Base-by-base conservation (phyloP, 1,284 basidiomycete species). In the Pisolithus thermaeus region DNA sequence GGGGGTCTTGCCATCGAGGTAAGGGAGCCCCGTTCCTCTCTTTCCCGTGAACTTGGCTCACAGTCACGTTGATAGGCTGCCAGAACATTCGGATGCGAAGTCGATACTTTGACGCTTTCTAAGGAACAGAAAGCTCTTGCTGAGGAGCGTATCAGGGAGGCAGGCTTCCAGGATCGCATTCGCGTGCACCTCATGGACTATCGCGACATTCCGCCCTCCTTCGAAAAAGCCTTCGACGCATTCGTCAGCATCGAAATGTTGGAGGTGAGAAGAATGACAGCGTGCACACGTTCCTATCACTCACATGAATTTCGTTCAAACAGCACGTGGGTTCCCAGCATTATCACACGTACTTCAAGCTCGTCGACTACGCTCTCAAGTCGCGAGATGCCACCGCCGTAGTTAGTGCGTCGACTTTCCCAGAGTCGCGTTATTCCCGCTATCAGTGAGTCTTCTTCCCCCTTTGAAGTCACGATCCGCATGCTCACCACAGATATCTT, bases 191-290 rank as follows among this genome's bases (percentile, higher is more conserved):
- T 95, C 40, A 77, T 92, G 71, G 92, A 96, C 68, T 96, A 95
- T 67, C 80, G 83, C 42, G 85, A 90, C 57, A 80, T 91, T 39
- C 90, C 90, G 7, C 69, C 79, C 8, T 77, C 82, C 45, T 92
- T 86, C 63, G 81, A 86, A 66, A 81, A 87, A 56, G 76, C 82
- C 2, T 94, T 95, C 56, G 92, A 96, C 65, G 85, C 91, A 3
- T 90, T 95, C 58, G 74, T 95, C 46, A 91, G 88, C 61, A 84
- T 94, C 56, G 92, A 95, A 70, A 95, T 96, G 92, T 76, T 95
- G 45, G 92, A 95, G 74, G 78, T 85, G 68, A 52, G 77, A 7
- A 46, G 1, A n/a, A 0, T 18, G 22, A 35, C 18, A 8, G 37
- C 18, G 6, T 2, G 18, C 14, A 1, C 20, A n/a, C 9, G 22